These are phyloP conservation scores for Dissophora ornata DNA, from an alignment of 192 early-diverging fungal genomes.

Conservation along the genomic window DNA sequence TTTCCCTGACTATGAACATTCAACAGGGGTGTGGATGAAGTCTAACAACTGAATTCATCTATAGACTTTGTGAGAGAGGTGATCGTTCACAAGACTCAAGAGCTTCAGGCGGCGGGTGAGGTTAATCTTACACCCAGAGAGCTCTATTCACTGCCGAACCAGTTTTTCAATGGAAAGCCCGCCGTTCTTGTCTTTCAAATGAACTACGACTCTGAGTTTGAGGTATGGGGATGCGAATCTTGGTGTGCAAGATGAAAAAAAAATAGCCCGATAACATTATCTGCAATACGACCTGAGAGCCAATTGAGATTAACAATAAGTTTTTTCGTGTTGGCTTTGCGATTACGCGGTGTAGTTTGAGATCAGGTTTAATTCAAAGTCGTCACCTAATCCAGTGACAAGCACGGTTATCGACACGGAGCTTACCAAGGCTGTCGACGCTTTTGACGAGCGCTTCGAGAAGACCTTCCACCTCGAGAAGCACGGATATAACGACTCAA, in stretches of 20 bases:
- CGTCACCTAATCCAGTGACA: constrained; percentile 36
- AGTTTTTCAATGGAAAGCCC: constrained; percentile 30
- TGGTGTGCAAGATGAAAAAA: too few relatives aligned
- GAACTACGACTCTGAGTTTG: constrained; percentile 68
- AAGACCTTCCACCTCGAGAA: constrained; percentile 70
- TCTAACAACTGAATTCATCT: too few relatives aligned
- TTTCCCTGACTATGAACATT: neutral
- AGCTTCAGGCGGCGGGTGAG: constrained; percentile 13
- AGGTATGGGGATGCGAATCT: constrained; percentile 65
- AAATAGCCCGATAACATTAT: too few relatives aligned
- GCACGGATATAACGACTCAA: constrained; percentile 71
- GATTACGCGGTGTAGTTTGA: constrained; percentile 52
- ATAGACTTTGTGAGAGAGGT: constrained; percentile 26
- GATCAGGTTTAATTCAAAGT: constrained; percentile 38
- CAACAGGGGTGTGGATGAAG: too few relatives aligned
- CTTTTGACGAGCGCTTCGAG: constrained; percentile 83
- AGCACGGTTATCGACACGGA: constrained; percentile 7
- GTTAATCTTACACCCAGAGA: constrained; percentile 15
- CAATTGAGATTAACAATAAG: neutral
- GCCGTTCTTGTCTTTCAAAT: constrained; percentile 75
- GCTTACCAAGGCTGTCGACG: constrained; percentile 41
- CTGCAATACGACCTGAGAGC: too few relatives aligned
- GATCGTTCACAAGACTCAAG: constrained; percentile 12
- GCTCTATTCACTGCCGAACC: constrained; percentile 19
- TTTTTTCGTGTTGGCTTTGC: too few relatives aligned